Base-by-base conservation (phyloP, 139 green algal species). In the Tetradesmus lagerheimii region DNA sequence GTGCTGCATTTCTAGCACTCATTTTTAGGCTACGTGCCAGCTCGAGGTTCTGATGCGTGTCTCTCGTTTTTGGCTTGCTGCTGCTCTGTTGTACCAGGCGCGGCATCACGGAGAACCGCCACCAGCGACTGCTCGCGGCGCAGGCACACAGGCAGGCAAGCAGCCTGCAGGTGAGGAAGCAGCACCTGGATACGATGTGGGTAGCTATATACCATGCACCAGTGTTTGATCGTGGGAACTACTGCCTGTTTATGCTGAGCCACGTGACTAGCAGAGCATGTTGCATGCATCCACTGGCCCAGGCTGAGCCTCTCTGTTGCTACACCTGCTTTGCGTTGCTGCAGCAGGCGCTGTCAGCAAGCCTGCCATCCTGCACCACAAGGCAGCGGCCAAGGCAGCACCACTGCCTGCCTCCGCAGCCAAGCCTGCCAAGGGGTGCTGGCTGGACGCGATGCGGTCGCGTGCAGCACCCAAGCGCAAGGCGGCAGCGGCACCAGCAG, bases 391-490 rank as follows among this genome's bases (percentile, higher is more conserved):
- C 29, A 43, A 37, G 39, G 85, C 85, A 27, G 66, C 67, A 31
- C 39, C 34, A 2, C 12, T 83, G 34, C 74, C 74, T 1, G 16
- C 39, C 38, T 34, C 45, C 12, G 16, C 37, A 5, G 27, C 43
- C 43, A 74, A 66, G 43, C 53, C 85, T 29, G 4, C 50, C 31
- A 64, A 66, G 25, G 87, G 87, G 78, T 81, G 62, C 35, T 96
- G 94, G 94, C 89, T 96, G 41, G 94, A 96, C 34, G 34, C 83
- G 41, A 57, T 95, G 25, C 87, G 87, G 31, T 43, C 50, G 8
- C 37, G 35, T 31, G 50, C 74, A 87, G 45, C 41, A 9, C 31
- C 47, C 34, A 87, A 66, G 37, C 64, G 64, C 18, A 62, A 50
- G 47, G 80, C 64, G 41, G 78, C 87, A 18, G 62, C 8, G 6